Percentiles rank a stretch among this genome's conserved stretches.
Evolutionary conservation across 129 eudicot species (phyloP).

Genomic region (Centrapalus pauciflorus): DNA sequence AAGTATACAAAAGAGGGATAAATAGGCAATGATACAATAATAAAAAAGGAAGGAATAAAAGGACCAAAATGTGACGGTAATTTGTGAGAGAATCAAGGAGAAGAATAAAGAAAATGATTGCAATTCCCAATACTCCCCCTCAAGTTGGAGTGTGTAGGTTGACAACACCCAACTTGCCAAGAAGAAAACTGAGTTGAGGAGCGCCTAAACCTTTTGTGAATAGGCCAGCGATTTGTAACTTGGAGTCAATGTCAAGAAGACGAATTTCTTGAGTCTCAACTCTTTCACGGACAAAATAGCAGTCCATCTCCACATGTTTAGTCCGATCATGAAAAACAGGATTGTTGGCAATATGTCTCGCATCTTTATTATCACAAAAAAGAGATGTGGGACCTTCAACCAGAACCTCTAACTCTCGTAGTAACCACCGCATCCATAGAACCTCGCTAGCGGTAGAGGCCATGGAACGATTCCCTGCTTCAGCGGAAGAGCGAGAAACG

Average conservation of each 20-base stretch:
- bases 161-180: not conserved
- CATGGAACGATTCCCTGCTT: constrained; percentile 1
- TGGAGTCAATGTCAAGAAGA: not conserved
- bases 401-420: not conserved
- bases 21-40: too few relatives aligned
- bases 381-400: not conserved
- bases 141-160: not conserved
- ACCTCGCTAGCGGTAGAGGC: not conserved
- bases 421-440: not conserved
- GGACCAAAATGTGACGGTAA: too few relatives aligned
- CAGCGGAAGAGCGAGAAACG: constrained; percentile 4
- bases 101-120: too few relatives aligned
- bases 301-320: too few relatives aligned
- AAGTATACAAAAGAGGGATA: too few relatives aligned
- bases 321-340: not conserved
- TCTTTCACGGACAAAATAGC: not conserved
- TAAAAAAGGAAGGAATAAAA: too few relatives aligned
- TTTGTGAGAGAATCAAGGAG: too few relatives aligned
- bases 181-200: not conserved
- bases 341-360: not conserved
- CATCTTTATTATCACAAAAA: constrained; percentile 7
- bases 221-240: not conserved
- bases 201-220: not conserved
- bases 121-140: too few relatives aligned
- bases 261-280: not conserved